These are phyloP conservation scores for Flaveria sonorensis DNA, from an alignment of 129 eudicot species.

Conservation along the genomic window DNA sequence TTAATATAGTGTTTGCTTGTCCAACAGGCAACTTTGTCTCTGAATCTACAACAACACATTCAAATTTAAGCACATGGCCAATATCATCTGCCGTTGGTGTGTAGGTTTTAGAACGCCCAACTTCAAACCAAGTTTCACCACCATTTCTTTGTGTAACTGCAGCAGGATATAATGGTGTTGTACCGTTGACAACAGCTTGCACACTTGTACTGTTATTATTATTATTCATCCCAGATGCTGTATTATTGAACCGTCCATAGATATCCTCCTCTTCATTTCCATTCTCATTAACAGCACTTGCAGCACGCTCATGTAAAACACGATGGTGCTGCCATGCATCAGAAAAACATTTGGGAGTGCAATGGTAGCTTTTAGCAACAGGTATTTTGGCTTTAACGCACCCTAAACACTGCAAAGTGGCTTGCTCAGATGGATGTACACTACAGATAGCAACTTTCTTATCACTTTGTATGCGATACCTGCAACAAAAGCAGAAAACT, in stretches of 20 bases:
- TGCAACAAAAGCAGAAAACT: constrained; percentile 28
- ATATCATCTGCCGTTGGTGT: constrained; percentile 96
- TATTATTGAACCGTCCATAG: constrained; percentile 64
- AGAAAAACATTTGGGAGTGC: constrained; percentile 76
- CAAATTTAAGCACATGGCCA: constrained; percentile 88
- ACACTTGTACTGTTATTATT: constrained; percentile 25
- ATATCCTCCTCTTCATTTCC: constrained; percentile 78
- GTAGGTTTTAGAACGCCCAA: constrained; percentile 80
- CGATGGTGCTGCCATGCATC: constrained; percentile 93
- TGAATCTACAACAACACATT: constrained; percentile 80
- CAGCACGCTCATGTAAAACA: constrained; percentile 77
- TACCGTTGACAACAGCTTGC: constrained; percentile 54
- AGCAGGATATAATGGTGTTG: constrained; percentile 75
- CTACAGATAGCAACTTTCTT: constrained; percentile 68
- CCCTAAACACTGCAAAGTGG: constrained; percentile 80
- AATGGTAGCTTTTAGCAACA: constrained; percentile 75
- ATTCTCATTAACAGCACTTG: constrained; percentile 67
- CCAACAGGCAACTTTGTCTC: constrained; percentile 78
- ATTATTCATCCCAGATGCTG: constrained; percentile 37
- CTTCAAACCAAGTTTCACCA: constrained; percentile 95
- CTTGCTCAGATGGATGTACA: constrained; percentile 83
- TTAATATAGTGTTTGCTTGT: constrained; percentile 46
- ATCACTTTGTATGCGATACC: constrained; percentile 88
- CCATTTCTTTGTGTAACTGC: constrained; percentile 78
- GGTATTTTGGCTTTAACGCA: constrained; percentile 79